phyloP scores from a whole-genome alignment of 139 green algal species.

The Pycnococcus provasolii region DNA sequence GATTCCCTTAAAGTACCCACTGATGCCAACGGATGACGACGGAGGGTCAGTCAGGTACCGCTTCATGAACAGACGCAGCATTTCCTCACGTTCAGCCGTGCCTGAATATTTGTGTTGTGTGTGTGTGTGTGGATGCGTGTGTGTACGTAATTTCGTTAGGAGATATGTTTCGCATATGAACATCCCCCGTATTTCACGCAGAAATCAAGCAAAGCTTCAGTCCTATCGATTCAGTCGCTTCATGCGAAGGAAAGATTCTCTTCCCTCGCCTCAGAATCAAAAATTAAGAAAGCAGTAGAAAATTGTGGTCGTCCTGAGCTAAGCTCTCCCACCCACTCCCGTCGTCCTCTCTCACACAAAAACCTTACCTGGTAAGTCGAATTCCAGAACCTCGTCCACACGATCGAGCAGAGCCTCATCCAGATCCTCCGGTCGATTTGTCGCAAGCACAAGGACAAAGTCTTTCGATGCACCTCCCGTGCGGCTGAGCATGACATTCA shows the following conservation, averaged over 20 bases:
- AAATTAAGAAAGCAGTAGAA: no score
- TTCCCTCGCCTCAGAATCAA: not conserved
- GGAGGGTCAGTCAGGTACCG: not conserved
- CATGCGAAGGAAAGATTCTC: not conserved
- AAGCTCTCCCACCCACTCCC: not conserved
- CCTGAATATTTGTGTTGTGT: not conserved
- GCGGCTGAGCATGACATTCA: slow-evolving; percentile 85
- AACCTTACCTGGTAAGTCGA: slow-evolving; percentile 67
- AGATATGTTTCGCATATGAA: no score
- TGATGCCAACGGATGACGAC: not conserved
- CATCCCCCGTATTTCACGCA: no score
- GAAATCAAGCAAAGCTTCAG: not conserved
- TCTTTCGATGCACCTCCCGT: slow-evolving; percentile 49
- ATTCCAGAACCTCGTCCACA: slow-evolving; percentile 91
- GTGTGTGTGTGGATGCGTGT: no score
- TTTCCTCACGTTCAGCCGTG: not conserved
- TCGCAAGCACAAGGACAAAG: slow-evolving; percentile 83
- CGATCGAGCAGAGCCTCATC: slow-evolving; percentile 85
- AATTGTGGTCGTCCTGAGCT: no score
- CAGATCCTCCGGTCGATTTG: slow-evolving; percentile 81
- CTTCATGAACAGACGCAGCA: not conserved
- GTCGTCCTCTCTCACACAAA: slow-evolving; percentile 3
- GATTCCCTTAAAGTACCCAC: not conserved
- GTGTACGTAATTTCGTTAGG: no score
- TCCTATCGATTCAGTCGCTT: not conserved